Evolutionary conservation across 768 basidiomycete genomes (phyloP), one percentile per base, ranked within the genome.

Genomic region (Tulasnella sp.): DNA sequence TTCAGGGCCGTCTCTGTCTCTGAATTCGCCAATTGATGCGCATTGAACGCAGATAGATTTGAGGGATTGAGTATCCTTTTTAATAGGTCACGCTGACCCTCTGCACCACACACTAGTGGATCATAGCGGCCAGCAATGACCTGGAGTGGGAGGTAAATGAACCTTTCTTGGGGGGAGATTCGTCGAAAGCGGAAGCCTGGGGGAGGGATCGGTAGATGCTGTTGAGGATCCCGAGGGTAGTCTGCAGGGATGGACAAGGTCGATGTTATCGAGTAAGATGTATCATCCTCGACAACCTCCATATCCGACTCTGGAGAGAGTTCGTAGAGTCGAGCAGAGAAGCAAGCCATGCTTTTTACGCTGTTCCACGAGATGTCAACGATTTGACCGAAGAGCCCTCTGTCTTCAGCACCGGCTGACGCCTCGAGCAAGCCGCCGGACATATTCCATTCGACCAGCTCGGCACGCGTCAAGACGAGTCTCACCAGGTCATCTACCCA

Each of bases 71-170:
- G 12, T 3, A 67, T 44, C 39, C 67, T n/a, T 14, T 67, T 26
- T 17, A 67, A 1, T 3, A 70, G 69, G n/a, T 70, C 42, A 3
- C 69, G 42, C 41, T 70, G 69, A 5, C 35, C 69, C 3, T 34
- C 44, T 16, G 69, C 41, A n/a, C 47, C 35, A 44, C 41, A 36
- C 7, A 44, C 22, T 19, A 70, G 32, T 22, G 71, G 69, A 59
- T 76, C 75, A 40, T 75, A 75, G 22, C 76, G 62, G 16, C 75
- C 75, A 7, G 72, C 76, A 70, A 77, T 22, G 39, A 62, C 73
- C 26, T 76, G 75, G 29, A 75, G 2, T 6, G 62, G 59, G 37
- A 69, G 4, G 42, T 69, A 67, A 5, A 74, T 8, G 17, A 69
- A 62, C n/a, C 9, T 11, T 3, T 34, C 63, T 1, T 59, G 35